phyloP scores from a whole-genome alignment of 2,329 filamentous ascomycete genomes.

The Rosellinia necatrix region DNA sequence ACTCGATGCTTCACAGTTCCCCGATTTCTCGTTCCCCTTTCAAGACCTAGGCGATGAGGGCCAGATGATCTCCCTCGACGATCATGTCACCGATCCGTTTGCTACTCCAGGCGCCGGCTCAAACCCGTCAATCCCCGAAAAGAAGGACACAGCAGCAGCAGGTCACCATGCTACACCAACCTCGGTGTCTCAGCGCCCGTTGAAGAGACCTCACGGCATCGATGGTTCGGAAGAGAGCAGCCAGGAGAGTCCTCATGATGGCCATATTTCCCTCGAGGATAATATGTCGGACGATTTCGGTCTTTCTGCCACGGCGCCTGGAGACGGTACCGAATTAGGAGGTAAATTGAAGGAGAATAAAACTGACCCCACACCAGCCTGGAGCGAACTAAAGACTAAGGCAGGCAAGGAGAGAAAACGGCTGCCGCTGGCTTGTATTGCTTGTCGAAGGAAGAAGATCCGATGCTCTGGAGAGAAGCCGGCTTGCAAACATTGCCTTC shows the following conservation, averaged over 20 bases:
- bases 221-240: slow-evolving; percentile 53
- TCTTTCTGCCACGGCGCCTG: slow-evolving; percentile 50
- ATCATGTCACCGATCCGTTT: slow-evolving; percentile 42
- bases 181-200: slow-evolving; percentile 31
- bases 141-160: slow-evolving; percentile 45
- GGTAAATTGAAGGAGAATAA: slow-evolving; percentile 62
- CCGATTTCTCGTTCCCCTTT: slow-evolving; percentile 59
- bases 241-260: slow-evolving; percentile 49
- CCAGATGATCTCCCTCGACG: slow-evolving; percentile 48
- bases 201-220: slow-evolving; percentile 33
- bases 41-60: slow-evolving; percentile 48
- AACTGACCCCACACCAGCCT: slow-evolving; percentile 64
- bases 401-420: slow-evolving; percentile 96
- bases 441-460: slow-evolving; percentile 96
- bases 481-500: slow-evolving; percentile 92
- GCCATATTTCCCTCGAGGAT: slow-evolving; percentile 56
- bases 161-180: slow-evolving; percentile 44
- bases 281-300: slow-evolving; percentile 64
- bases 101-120: slow-evolving; percentile 38
- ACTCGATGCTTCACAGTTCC: slow-evolving; percentile 55
- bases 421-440: slow-evolving; percentile 90
- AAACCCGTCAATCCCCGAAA: slow-evolving; percentile 44
- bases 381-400: slow-evolving; percentile 86
- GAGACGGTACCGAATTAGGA: slow-evolving; percentile 59
- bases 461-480: slow-evolving; percentile 97